phyloP scores from a whole-genome alignment of 306 rosid genomes.

The Vigna trinervia region DNA sequence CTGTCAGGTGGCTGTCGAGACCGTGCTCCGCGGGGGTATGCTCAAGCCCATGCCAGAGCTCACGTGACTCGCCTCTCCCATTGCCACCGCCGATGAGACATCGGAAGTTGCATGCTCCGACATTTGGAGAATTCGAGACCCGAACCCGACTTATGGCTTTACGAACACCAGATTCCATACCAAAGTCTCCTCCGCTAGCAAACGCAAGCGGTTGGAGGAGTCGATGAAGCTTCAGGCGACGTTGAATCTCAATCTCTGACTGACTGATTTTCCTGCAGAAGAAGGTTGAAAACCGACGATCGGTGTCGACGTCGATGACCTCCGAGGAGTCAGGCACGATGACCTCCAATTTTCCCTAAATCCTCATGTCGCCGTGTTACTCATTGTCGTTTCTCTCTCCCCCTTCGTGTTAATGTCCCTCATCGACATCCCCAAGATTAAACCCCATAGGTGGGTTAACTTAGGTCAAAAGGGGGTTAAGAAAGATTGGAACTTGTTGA shows the following conservation, averaged over 20 bases:
- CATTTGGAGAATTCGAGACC: constrained; percentile 62
- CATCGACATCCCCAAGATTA: too few species aligned
- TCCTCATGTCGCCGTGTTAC: too few species aligned
- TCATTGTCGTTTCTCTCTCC: too few species aligned
- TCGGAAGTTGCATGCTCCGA: constrained; percentile 62
- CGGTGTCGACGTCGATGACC: constrained; percentile 81
- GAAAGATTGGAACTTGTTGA: too few species aligned
- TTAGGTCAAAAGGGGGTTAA: too few species aligned
- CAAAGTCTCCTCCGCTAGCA: constrained; percentile 24
- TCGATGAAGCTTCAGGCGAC: constrained; percentile 38
- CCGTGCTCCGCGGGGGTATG: constrained; percentile 76
- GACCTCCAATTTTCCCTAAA: constrained; percentile 5
- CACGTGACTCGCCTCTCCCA: constrained; percentile 38
- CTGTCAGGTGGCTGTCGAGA: constrained; percentile 86
- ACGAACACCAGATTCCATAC: constrained; percentile 53
- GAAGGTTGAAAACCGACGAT: constrained; percentile 57
- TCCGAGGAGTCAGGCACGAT: constrained; percentile 90
- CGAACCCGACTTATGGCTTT: constrained; percentile 51
- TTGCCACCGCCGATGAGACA: constrained; percentile 54
- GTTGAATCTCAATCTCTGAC: constrained; percentile 74
- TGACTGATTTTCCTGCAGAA: constrained; percentile 61
- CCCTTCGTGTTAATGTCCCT: too few species aligned
- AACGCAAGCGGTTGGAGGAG: constrained; percentile 61
- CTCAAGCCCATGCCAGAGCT: constrained; percentile 68
- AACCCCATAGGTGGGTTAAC: too few species aligned